Evolutionary conservation across 2,329 filamentous ascomycete species (phyloP).

Genomic region (Fusarium sarcochroum): DNA sequence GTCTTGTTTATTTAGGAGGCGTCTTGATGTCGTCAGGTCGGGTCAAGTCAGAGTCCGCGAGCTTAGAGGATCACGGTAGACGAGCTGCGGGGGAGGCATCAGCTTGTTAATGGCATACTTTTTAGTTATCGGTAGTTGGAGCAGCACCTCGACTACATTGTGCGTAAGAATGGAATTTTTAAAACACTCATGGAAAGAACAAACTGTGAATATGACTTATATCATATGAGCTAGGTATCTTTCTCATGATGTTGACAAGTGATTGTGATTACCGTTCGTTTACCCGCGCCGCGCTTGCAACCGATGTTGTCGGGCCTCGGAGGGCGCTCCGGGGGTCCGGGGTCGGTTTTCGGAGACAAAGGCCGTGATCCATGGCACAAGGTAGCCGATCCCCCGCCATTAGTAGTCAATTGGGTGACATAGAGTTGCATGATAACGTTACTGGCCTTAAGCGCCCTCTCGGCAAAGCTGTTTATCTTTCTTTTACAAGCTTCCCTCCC

Average conservation of each 20-base stretch:
- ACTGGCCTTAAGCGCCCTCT: conserved; percentile 27
- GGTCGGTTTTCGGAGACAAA: conserved; percentile 42
- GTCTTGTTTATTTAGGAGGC: conserved; percentile 44
- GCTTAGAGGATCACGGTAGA: conserved; percentile 46
- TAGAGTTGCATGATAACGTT: conserved; percentile 29
- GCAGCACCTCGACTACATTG: conserved; percentile 37
- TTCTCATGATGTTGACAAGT: background rate
- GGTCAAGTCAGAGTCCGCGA: conserved; percentile 31
- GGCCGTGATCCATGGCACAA: conserved; percentile 31
- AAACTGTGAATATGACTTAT: background rate
- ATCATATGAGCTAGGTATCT: too few relatives aligned
- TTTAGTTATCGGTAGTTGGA: conserved; percentile 44
- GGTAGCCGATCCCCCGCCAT: conserved; percentile 36
- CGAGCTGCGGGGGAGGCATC: conserved; percentile 46
- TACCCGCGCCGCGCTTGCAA: conserved; percentile 22
- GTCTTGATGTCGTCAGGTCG: conserved; percentile 38
- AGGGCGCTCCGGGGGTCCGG: conserved; percentile 42
- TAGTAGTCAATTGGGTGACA: conserved; percentile 28
- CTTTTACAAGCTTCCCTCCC: conserved; percentile 15
- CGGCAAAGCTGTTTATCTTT: conserved; percentile 18
- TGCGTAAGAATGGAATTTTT: conserved; percentile 35
- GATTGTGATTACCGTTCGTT: background rate
- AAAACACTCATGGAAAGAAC: background rate
- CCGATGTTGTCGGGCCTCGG: conserved; percentile 28
- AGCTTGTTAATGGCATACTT: conserved; percentile 52